These are phyloP conservation scores for Periconia macrospinosa DNA, from an alignment of 2,329 filamentous ascomycete genomes.

Conservation along the genomic window DNA sequence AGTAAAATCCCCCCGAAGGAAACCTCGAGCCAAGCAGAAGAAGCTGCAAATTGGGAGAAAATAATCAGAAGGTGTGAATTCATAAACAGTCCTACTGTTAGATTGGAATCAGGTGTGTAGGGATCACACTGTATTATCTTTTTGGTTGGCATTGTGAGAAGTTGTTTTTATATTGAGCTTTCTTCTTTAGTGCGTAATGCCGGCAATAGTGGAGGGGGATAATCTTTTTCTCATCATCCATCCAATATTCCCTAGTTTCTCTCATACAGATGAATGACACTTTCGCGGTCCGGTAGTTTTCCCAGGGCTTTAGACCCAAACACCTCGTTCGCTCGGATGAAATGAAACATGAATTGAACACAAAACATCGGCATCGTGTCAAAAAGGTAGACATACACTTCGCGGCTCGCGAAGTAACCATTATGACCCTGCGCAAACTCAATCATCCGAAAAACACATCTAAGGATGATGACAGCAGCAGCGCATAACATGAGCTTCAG, in stretches of 20 bases:
- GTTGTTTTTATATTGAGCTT: too few species aligned
- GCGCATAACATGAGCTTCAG: conserved; percentile 48
- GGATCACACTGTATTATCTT: too few species aligned
- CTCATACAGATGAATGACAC: conserved; percentile 20
- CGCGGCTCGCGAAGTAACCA: conserved; percentile 48
- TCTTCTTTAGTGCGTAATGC: too few species aligned
- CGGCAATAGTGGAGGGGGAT: too few species aligned
- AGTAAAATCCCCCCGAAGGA: too few species aligned
- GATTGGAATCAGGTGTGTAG: too few species aligned
- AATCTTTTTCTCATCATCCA: too few species aligned
- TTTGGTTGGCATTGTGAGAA: too few species aligned
- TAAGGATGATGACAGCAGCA: conserved; percentile 51
- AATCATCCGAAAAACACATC: conserved; percentile 52
- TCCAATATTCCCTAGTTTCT: neutral
- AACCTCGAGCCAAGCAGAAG: too few species aligned
- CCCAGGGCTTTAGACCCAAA: conserved; percentile 13
- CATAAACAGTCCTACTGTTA: too few species aligned
- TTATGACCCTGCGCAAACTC: conserved; percentile 51
- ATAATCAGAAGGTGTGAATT: too few species aligned
- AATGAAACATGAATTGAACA: conserved; percentile 43
- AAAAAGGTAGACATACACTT: conserved; percentile 51
- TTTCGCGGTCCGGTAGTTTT: conserved; percentile 17
- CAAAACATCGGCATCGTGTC: conserved; percentile 48
- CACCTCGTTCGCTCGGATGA: conserved; percentile 19
- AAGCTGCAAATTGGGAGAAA: too few species aligned